Base-by-base conservation (phyloP, 768 basidiomycete genomes). In the Royoungia palumana region DNA sequence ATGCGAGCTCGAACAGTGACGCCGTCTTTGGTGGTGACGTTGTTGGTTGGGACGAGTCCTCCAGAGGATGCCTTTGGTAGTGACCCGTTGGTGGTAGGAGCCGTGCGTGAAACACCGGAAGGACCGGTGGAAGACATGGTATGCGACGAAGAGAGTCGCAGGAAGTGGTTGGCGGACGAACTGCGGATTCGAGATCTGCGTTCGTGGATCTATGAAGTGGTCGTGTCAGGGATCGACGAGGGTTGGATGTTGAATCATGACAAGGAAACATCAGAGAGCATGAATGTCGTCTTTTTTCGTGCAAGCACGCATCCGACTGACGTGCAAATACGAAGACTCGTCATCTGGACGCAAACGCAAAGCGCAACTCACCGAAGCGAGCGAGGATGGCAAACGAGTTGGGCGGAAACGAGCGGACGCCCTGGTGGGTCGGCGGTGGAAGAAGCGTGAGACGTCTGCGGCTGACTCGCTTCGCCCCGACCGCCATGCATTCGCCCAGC, bases 1-100 rank as follows among this genome's bases (percentile, higher is more conserved):
- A 93, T 93, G 50, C 90, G 81, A 11, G 88, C 84, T 53, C 89
- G 83, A 19, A 92, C 88, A 37, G 83, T 83, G 25, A 77, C 58
- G 36, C 88, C 88, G 17, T 88, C 84, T 47, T 76, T 80, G 7
- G 86, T 89, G 3, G 87, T 83, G 42, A 93, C 88, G 48, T 78
- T 88, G 68, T 93, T 93, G 10, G 90, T 93, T 8, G 90, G 90
- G 2, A 90, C 79, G 27, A 90, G 74, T 22, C 52, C 65, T 6
- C 74, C 65, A 6, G 71, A 69, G 12, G 79, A 61, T 32, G 14
- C 32, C 66, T 75, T 75, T 44, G 66, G 54, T 47, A 65, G 63
- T 9, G 68, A 50, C 47, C 75, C 74, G 41, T 63, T 64, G 14
- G 63, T 30, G 44, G 60, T 30, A 37, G 61, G 63, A 70, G 54